Base-by-base conservation (phyloP, 2,329 filamentous ascomycete species). In the Coniella vitis region DNA sequence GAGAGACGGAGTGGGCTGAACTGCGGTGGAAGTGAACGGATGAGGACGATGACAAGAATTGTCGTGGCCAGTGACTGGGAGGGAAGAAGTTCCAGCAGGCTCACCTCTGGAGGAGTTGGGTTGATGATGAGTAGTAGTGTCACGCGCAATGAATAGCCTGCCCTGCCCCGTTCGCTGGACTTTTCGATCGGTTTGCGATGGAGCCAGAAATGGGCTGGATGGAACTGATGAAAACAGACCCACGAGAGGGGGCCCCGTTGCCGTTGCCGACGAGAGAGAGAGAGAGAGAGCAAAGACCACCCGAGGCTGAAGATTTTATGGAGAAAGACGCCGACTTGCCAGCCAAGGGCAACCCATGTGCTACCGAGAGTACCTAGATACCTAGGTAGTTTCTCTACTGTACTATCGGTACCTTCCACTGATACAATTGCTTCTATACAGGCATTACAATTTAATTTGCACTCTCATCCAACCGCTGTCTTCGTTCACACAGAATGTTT, bases 261-360 rank as follows among this genome's bases (percentile, higher is more conserved):
- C 10, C 5, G 25, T 29, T 29, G 25, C 25, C 25, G 25, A 10
- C 25, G 25, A 29, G 25, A 29, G 25, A 29, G 25, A 10, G 25
- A 29, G 10, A 22, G 38, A 41, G 36, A 31, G 31, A 37, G 38
- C 21, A 37, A 38, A 37, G 29, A 22, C 49, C 38, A 37, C 41
- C 45, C 41, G 40, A 45, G 46, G 48, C 42, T 47, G 49, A 52
- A 45, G 45, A 40, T 45, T 48, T 48, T 48, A 52, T 52, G 51
- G 51, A 51, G 51, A 47, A 38, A 29, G 7, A 13, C 8, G n/a
- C 32, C 20, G 47, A 41, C 38, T 29, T 38, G n/a, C 14, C 8
- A n/a, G 21, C 22, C n/a, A 31, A 13, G 16, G 12, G 22, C 21
- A 12, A 29, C 22, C 21, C n/a, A 16, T 25, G n/a, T 25, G 14